These are phyloP conservation scores for Aspergillus sp. DNA, from an alignment of 2,329 filamentous ascomycete genomes.

Conservation along the genomic window DNA sequence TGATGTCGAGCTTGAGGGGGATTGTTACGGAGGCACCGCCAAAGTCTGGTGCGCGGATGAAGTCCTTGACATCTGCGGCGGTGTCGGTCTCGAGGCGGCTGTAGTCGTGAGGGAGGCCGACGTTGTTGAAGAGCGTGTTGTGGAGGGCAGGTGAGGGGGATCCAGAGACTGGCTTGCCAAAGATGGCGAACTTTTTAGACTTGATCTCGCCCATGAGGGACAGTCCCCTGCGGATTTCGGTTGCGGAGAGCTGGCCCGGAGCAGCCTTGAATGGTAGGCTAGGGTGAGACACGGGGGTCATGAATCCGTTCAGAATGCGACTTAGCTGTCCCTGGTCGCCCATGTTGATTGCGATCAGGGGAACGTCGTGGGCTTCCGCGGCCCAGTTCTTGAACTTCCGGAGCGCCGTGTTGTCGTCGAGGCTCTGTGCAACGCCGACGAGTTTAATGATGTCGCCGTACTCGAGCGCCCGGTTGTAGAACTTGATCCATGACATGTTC, in stretches of 20 bases:
- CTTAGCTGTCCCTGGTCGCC: constrained; percentile 82
- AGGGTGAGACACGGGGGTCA: constrained; percentile 92
- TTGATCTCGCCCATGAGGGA: constrained; percentile 77
- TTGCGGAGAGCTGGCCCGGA: constrained; percentile 86
- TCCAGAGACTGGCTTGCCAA: constrained; percentile 78
- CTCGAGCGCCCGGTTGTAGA: constrained; percentile 86
- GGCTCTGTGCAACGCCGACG: constrained; percentile 71
- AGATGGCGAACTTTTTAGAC: constrained; percentile 76
- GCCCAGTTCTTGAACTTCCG: constrained; percentile 78
- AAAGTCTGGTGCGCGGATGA: constrained; percentile 72
- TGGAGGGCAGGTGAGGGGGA: constrained; percentile 88
- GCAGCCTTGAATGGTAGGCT: constrained; percentile 89
- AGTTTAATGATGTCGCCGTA: constrained; percentile 94
- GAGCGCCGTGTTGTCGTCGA: constrained; percentile 86
- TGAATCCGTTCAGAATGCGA: constrained; percentile 84
- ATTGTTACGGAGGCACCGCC: constrained; percentile 96
- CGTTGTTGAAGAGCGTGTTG: constrained; percentile 75
- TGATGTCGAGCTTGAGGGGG: constrained; percentile 86
- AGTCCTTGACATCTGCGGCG: constrained; percentile 58
- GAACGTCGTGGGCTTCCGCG: constrained; percentile 69
- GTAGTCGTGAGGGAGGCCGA: constrained; percentile 85
- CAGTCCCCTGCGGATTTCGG: constrained; percentile 79
- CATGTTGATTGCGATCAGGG: constrained; percentile 96
- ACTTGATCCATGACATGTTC: constrained; percentile 86
- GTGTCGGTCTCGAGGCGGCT: constrained; percentile 70